A percentile compares a stretch with the other conserved stretches of the same genome.
phyloP scores from a whole-genome alignment of 495 filamentous ascomycete species.

The Tuber microsphaerosporum region DNA sequence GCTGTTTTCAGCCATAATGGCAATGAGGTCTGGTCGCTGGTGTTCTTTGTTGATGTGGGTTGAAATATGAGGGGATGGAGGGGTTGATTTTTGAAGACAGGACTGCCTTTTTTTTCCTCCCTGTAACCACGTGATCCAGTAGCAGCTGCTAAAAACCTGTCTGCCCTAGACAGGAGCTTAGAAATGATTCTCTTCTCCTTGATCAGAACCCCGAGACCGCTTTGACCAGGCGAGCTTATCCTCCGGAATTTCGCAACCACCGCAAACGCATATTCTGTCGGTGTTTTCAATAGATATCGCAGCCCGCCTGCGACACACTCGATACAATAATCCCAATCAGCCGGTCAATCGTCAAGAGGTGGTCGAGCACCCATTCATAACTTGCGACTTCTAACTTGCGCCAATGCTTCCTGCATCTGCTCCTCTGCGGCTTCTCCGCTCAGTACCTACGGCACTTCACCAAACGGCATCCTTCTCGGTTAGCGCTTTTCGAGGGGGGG shows the following conservation, averaged over 20 bases:
- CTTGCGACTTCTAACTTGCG: not conserved
- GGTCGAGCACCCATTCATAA: not conserved
- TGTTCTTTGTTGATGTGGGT: constrained; percentile 22
- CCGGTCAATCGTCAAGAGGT: not conserved
- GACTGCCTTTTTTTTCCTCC: constrained; percentile 32
- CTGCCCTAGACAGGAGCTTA: not conserved
- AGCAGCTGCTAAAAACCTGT: not conserved
- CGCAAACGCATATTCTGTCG: not conserved
- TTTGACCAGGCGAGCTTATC: not conserved
- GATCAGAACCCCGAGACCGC: not conserved
- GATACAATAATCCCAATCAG: not conserved
- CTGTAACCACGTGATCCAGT: not conserved
- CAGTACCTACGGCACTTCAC: not conserved
- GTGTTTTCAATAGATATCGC: not conserved
- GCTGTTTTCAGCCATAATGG: constrained; percentile 59
- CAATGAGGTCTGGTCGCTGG: constrained; percentile 46
- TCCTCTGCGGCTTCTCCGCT: not conserved
- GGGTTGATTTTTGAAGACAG: constrained; percentile 27
- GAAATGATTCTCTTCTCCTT: too few relatives aligned
- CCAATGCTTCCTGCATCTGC: not conserved
- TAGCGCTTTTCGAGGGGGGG: not conserved
- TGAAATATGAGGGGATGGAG: constrained; percentile 11
- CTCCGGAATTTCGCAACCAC: not conserved
- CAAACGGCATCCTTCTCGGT: not conserved
- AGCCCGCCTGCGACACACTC: not conserved